phyloP scores from a whole-genome alignment of 2,329 filamentous ascomycete species.

The Beauveria sp. region DNA sequence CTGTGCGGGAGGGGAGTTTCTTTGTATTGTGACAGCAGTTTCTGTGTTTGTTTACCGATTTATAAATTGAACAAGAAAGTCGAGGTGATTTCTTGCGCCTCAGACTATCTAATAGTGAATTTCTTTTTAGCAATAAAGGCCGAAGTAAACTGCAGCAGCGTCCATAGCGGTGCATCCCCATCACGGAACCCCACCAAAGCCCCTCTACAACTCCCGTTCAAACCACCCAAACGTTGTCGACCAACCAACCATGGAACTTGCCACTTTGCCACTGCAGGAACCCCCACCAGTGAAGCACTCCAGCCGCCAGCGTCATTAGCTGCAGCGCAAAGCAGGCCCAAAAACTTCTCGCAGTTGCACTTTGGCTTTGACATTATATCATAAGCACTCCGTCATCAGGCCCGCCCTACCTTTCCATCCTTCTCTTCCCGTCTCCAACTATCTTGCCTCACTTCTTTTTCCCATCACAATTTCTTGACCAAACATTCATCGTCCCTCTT shows the following conservation, averaged over 20 bases:
- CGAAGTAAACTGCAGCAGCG: not conserved
- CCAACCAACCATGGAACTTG: not conserved
- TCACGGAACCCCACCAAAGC: not conserved
- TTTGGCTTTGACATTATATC: constrained; percentile 1
- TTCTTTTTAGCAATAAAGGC: too few species aligned
- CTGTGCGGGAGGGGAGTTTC: too few species aligned
- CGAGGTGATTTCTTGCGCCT: too few species aligned
- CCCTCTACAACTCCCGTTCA: not conserved
- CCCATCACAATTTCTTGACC: constrained; percentile 3
- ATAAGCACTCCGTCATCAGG: constrained; percentile 8
- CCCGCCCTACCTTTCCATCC: constrained; percentile 1
- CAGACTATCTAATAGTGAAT: too few species aligned
- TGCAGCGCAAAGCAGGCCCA: not conserved
- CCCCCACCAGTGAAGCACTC: not conserved
- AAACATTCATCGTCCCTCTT: not conserved
- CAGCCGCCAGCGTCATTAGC: not conserved
- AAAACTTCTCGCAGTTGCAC: not conserved
- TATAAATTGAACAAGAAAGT: too few species aligned
- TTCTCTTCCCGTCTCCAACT: constrained; percentile 9
- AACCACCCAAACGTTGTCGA: not conserved
- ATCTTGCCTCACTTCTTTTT: not conserved
- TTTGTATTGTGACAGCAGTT: too few species aligned
- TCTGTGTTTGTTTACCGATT: too few species aligned
- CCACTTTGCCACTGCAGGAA: not conserved
- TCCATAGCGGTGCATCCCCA: not conserved